These are phyloP conservation scores for Sporothrix schenckii DNA, from an alignment of 2,329 filamentous ascomycete species.

Conservation along the genomic window DNA sequence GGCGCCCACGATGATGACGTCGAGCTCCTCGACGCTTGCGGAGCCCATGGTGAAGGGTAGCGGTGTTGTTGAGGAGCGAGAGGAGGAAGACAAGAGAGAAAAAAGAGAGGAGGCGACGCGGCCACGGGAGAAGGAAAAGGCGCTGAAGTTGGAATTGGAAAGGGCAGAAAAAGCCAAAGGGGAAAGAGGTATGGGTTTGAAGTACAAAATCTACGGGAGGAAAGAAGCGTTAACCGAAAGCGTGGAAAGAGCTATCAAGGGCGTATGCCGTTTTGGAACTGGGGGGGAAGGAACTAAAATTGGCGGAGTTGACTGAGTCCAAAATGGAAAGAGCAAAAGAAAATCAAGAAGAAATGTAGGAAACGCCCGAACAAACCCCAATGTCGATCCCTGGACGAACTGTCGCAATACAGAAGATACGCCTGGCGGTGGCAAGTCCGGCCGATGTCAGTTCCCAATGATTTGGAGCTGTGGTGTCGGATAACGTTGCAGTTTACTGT, in stretches of 20 bases:
- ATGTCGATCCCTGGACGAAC: no score
- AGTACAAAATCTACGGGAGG: not conserved
- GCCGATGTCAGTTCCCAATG: no score
- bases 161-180: not conserved
- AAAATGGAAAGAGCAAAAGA: not conserved
- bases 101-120: not conserved
- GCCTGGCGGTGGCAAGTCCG: not conserved
- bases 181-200: not conserved
- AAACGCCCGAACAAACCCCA: not conserved
- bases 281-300: constrained; percentile 2
- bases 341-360: not conserved
- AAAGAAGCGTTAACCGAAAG: not conserved
- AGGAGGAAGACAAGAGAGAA: not conserved
- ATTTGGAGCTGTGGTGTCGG: not conserved
- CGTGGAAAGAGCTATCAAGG: not conserved
- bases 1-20: constrained; percentile 69
- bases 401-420: no score
- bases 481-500: not conserved
- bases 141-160: not conserved
- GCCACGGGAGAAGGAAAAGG: not conserved
- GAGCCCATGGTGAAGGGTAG: constrained; percentile 10
- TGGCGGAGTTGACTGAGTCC: not conserved
- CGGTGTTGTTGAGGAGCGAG: not conserved
- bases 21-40: constrained; percentile 39
- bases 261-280: not conserved